These are phyloP conservation scores for Fusarium sp. DNA, from an alignment of 2,329 filamentous ascomycete species.

Conservation along the genomic window DNA sequence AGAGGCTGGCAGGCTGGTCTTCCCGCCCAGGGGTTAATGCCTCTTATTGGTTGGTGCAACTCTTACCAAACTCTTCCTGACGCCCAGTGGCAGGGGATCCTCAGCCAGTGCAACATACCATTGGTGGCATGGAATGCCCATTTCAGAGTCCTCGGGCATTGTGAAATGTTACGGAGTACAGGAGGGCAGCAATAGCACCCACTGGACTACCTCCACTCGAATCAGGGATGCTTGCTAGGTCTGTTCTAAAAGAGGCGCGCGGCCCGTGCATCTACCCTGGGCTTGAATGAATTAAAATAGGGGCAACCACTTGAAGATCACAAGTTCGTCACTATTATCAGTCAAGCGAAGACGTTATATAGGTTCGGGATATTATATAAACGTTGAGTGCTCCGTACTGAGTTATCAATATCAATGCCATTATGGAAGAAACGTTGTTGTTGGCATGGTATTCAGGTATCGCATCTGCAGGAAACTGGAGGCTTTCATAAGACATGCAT, in stretches of 20 bases:
- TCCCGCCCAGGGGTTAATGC: constrained; percentile 26
- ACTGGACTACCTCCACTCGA: background rate
- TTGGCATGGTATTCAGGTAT: background rate
- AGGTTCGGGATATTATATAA: background rate
- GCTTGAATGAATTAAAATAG: constrained; percentile 28
- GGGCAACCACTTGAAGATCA: constrained; percentile 20
- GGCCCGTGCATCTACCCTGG: constrained; percentile 16
- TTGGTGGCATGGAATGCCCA: constrained; percentile 36
- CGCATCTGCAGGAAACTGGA: background rate
- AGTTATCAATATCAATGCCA: background rate
- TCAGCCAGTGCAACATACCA: constrained; percentile 22
- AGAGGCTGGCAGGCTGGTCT: constrained; percentile 23
- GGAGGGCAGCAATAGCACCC: constrained; percentile 15
- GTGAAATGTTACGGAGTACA: constrained; percentile 12
- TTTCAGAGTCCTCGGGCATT: constrained; percentile 9
- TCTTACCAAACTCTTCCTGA: constrained; percentile 34
- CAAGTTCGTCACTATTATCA: constrained; percentile 17
- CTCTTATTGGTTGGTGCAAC: constrained; percentile 27
- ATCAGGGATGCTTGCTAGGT: constrained; percentile 12
- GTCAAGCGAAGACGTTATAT: constrained; percentile 5
- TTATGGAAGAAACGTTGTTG: background rate
- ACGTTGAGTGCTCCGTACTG: background rate
- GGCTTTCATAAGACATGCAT: constrained; percentile 7
- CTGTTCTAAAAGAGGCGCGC: constrained; percentile 15
- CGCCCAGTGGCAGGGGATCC: constrained; percentile 28